Evolutionary conservation across 768 basidiomycete genomes (phyloP), one percentile per base, ranked within the genome.

Genomic region (Mycena galericulata): DNA sequence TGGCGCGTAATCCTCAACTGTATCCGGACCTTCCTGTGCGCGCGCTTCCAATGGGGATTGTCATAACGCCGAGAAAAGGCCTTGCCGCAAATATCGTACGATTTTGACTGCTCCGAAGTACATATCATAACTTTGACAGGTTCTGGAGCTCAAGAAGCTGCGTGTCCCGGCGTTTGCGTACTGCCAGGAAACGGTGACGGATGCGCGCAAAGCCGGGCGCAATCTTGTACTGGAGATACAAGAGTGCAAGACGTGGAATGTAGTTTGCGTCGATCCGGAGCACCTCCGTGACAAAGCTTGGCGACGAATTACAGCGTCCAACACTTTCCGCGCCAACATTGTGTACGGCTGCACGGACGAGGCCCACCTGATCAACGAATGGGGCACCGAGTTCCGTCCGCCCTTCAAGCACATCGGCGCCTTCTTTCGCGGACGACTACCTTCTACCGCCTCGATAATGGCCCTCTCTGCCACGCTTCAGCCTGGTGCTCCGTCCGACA

Each of bases 341-440:
- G 30, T 67, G 2, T 68, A 50, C 32, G 41, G 45, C 7, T 68
- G 67, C 24, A 11, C 50, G 20, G 61, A 68, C 43, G 67, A 63
- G 30, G 60, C 29, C 2, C 67, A 68, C 58, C 55, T 68, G 30
- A 51, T 55, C 24, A 46, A 41, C 17, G 56, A 65, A 49, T 69
- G 62, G 68, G 62, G 61, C 22, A 18, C 49, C 12, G 45, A n/a
- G 9, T 69, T 69, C 53, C 56, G 62, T 40, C 46, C 56, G 7
- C 36, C 22, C 18, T 69, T 56, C 57, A 10, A 22, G 17, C 41
- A 43, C 5, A 55, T 69, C 38, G 68, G 62, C 11, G 10, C 20
- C 4, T 69, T 69, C 49, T 45, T 69, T 32, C 41, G 63, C 24
- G 68, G 68, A 18, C 46, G 63, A 17, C 50, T 65, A 12, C 63